Base-by-base conservation (phyloP, 768 basidiomycete species). In the Hygrophorus russula region DNA sequence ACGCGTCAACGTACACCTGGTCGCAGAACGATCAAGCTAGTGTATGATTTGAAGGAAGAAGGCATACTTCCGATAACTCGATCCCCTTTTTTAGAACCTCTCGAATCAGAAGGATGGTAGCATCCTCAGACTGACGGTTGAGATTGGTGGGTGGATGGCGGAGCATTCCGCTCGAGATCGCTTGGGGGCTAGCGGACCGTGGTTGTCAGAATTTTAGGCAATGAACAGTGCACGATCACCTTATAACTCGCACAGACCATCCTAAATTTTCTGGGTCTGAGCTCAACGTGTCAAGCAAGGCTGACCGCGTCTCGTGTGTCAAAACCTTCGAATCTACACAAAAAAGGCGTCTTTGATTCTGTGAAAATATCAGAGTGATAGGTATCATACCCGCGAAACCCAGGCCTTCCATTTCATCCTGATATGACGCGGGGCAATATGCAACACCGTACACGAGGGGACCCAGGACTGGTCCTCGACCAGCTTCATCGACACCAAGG, bases 401-500 rank as follows among this genome's bases (percentile, higher is more conserved):
- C 3, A 98, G 69, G 10, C 69, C 59, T 40, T 89, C 81, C 43
- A 99, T 62, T 11, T 76, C 60, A 2, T 82, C 76, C 49, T 79
- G 69, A 62, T 87, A 97, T 17, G 79, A 68, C 3, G 70, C 70
- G 2, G 91, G 87, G 53, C 94, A 98, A 56, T 90, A 97, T 0
- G 96, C 93, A 18, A 94, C 79, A 5, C 87, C 94, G 55, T 99
- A 98, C 0, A 99, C 96, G 47, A 98, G 74, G 0, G 96, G 96
- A 1, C 93, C 94, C 0, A 99, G 68, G 1, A 94, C 94, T 15
- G 94, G 96, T 0, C 96, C 96, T 43, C 96, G 72, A 0, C 96
- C 96, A 0, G 96, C 96, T 59, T 99, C 96, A 60, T 99, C 96
- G n/a, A 99, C 92, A 17, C 96, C 96, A 39, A 99, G 81, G 39